phyloP scores from a whole-genome alignment of 495 filamentous ascomycete species.

The Penicillium samsonianum region DNA sequence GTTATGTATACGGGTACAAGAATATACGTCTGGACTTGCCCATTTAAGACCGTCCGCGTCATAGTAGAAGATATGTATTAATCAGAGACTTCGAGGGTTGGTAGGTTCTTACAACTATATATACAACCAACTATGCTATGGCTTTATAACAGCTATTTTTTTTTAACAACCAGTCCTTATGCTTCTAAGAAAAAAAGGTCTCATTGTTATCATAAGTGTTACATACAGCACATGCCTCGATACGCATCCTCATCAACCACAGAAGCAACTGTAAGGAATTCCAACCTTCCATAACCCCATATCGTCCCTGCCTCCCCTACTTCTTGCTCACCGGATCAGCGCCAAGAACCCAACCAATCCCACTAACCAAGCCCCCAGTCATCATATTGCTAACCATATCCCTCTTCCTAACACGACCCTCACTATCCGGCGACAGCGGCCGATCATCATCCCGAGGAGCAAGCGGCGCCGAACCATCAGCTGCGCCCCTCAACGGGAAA shows the following conservation, averaged over 20 bases:
- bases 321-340: slow-evolving; percentile 58
- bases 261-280: not conserved
- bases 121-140: not conserved
- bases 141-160: not conserved
- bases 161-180: not conserved
- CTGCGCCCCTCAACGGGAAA: slow-evolving; percentile 51
- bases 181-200: not conserved
- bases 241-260: not conserved
- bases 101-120: not conserved
- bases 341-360: slow-evolving; percentile 84
- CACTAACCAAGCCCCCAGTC: slow-evolving; percentile 72
- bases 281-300: not conserved
- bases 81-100: not conserved
- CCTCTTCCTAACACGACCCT: slow-evolving; percentile 66
- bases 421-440: slow-evolving; percentile 29
- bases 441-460: slow-evolving; percentile 26
- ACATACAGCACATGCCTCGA: not conserved
- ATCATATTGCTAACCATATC: slow-evolving; percentile 78
- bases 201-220: slow-evolving; percentile 10
- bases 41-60: not conserved
- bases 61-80: not conserved
- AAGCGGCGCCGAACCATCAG: slow-evolving; percentile 13
- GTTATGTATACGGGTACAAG: not conserved
- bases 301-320: not conserved
- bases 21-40: not conserved